Evolutionary conservation across 495 filamentous ascomycete genomes (phyloP).

Genomic region (Penicillium samsonianum): DNA sequence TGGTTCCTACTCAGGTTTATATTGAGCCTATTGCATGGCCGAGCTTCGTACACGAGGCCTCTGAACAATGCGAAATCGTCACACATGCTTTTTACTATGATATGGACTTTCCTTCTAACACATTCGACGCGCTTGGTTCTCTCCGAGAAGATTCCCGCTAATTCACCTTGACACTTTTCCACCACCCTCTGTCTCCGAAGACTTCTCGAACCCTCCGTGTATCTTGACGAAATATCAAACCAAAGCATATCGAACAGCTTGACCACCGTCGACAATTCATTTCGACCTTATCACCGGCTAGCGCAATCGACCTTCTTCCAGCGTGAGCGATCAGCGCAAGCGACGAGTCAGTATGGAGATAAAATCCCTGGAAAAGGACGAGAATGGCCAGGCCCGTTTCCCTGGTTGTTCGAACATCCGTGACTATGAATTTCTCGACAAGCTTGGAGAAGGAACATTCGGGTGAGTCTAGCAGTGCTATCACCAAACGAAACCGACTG

Average conservation of each 20-base stretch:
- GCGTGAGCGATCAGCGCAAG: neutral
- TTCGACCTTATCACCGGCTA: neutral
- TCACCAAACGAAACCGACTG: conserved; percentile 10
- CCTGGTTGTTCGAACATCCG: conserved; percentile 82
- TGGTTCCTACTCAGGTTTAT: conserved; percentile 11
- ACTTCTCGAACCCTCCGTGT: neutral
- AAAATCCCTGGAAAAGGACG: conserved; percentile 34
- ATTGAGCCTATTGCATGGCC: neutral
- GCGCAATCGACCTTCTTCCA: neutral
- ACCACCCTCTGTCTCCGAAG: neutral
- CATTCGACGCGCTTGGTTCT: neutral
- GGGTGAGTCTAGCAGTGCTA: conserved; percentile 56
- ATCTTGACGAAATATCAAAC: neutral
- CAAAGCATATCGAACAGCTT: neutral
- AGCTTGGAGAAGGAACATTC: conserved; percentile 97
- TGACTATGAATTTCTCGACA: conserved; percentile 85
- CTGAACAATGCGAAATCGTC: conserved; percentile 11
- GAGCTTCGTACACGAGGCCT: neutral
- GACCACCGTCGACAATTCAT: neutral
- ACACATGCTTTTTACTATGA: conserved; percentile 14
- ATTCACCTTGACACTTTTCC: neutral
- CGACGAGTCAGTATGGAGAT: conserved; percentile 34
- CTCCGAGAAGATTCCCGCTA: neutral
- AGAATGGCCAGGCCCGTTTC: conserved; percentile 56
- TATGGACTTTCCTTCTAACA: neutral